phyloP scores from a whole-genome alignment of 1,284 basidiomycete species.

The Sanguinoderma infundibulare region DNA sequence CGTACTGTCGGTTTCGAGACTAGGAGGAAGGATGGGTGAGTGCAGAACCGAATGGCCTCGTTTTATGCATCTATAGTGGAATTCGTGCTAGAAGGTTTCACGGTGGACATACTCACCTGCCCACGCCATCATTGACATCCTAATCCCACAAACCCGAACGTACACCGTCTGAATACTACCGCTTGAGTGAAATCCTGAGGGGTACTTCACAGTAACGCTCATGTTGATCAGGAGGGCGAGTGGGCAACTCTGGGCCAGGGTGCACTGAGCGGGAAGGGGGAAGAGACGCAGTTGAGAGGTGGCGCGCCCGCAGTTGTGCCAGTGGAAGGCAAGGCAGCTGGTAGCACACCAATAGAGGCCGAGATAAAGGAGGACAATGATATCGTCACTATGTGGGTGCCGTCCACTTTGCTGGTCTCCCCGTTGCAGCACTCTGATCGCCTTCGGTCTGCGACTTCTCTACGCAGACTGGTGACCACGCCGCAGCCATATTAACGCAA shows the following conservation, averaged over 20 bases:
- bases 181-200: slow-evolving; percentile 85
- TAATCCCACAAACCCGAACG: slow-evolving; percentile 92
- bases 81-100: too few species aligned
- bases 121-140: slow-evolving; percentile 84
- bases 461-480: slow-evolving; percentile 17
- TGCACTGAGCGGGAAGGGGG: slow-evolving; percentile 24
- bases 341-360: slow-evolving; percentile 5
- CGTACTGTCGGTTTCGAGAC: too few species aligned
- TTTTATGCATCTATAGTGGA: too few species aligned
- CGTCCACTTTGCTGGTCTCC: not conserved
- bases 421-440: not conserved
- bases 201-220: slow-evolving; percentile 96
- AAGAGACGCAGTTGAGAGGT: not conserved
- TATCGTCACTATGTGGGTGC: slow-evolving; percentile 27
- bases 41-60: too few species aligned
- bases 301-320: not conserved
- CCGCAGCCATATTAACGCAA: slow-evolving; percentile 3
- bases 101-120: slow-evolving; percentile 92
- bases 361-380: slow-evolving; percentile 27
- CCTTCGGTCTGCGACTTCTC: slow-evolving; percentile 17
- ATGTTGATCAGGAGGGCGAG: slow-evolving; percentile 89
- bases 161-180: slow-evolving; percentile 76
- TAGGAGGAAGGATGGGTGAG: too few species aligned
- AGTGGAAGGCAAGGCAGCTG: slow-evolving; percentile 10
- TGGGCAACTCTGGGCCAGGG: slow-evolving; percentile 89